Evolutionary conservation across 2,329 filamentous ascomycete genomes (phyloP).

Genomic region (Cytospora piceae): DNA sequence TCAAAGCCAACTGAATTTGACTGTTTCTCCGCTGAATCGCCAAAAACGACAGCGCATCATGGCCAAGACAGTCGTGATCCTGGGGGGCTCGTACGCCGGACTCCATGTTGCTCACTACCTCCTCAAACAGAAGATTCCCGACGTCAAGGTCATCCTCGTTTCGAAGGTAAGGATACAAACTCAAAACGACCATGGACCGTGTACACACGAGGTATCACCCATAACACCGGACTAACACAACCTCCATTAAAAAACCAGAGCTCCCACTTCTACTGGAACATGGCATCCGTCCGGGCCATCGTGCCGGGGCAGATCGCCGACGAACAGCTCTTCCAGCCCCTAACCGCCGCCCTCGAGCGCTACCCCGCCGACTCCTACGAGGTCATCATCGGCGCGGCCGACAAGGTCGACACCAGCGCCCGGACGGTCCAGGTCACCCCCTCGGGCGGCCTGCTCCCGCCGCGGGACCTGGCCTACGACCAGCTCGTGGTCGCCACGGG

Average conservation of each 20-base stretch:
- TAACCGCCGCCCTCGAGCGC: conserved; percentile 52
- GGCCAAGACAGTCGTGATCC: conserved; percentile 56
- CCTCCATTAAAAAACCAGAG: conserved; percentile 43
- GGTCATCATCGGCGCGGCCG: conserved; percentile 54
- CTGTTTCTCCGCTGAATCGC: not conserved
- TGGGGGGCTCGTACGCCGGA: conserved; percentile 59
- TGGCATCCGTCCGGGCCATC: conserved; percentile 59
- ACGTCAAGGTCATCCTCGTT: conserved; percentile 59
- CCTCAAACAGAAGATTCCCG: conserved; percentile 54
- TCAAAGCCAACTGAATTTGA: not conserved
- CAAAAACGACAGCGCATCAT: conserved; percentile 38
- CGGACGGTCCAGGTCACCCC: conserved; percentile 50
- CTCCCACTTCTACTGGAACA: conserved; percentile 62
- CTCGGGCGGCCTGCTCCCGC: conserved; percentile 31
- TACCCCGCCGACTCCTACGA: conserved; percentile 55
- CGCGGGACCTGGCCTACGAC: conserved; percentile 51
- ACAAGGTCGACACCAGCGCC: conserved; percentile 44
- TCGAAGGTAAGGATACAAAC: conserved; percentile 49
- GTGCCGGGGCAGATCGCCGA: conserved; percentile 54
- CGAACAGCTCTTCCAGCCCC: conserved; percentile 54
- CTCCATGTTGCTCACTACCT: conserved; percentile 58
- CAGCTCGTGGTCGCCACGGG: conserved; percentile 63
- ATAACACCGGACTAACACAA: conserved; percentile 3
- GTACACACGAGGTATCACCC: not conserved
- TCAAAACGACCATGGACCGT: too few relatives aligned